A percentile compares a stretch with the other conserved stretches of the same genome.
Evolutionary conservation across 441 rosid genomes (phyloP).

Genomic region (Pelargonium australe): DNA sequence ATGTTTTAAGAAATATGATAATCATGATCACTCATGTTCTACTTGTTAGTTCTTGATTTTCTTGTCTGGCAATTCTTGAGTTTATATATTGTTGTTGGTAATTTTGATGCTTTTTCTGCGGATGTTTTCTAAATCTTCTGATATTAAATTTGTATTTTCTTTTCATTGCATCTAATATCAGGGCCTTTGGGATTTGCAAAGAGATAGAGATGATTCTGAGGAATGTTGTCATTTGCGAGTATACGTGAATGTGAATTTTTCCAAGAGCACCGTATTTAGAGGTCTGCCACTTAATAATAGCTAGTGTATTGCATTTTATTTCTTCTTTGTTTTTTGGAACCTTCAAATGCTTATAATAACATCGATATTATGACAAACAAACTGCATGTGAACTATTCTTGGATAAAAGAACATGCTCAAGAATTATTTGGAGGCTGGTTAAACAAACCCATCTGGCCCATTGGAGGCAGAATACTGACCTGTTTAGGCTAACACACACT

Average conservation of each 20-base stretch:
- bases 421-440: neutral
- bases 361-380: neutral
- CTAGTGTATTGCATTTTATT: too few relatives aligned
- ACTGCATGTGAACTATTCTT: neutral
- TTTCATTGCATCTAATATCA: conserved; percentile 20
- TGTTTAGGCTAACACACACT: neutral
- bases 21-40: neutral
- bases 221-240: conserved; percentile 66
- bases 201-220: conserved; percentile 43
- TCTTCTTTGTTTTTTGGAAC: too few relatives aligned
- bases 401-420: neutral
- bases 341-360: too few relatives aligned
- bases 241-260: conserved; percentile 70
- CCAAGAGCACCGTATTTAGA: conserved; percentile 81
- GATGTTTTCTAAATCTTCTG: neutral
- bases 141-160: conserved; percentile 1
- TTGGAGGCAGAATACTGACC: neutral
- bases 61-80: neutral
- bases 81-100: neutral
- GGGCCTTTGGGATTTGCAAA: conserved; percentile 79
- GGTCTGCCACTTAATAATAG: conserved; percentile 35
- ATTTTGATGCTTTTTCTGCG: neutral
- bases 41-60: neutral
- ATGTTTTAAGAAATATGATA: neutral
- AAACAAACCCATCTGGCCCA: neutral